Percentiles rank a stretch among this genome's conserved stretches.
These are phyloP conservation scores for Exophiala dermatitidis DNA, from an alignment of 2,329 filamentous ascomycete species.

Conservation along the genomic window DNA sequence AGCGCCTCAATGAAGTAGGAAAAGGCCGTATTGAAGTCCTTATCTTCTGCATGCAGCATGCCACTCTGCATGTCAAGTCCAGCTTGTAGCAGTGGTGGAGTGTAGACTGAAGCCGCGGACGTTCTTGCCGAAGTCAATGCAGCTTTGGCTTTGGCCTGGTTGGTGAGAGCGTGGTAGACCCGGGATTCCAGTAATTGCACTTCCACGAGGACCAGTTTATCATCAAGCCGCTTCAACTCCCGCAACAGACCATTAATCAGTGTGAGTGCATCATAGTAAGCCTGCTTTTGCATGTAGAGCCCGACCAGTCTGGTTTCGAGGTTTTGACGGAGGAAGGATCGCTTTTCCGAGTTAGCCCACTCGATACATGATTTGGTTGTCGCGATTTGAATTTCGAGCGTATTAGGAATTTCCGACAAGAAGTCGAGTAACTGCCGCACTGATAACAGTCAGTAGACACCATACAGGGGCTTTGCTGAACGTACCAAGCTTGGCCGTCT, in stretches of 20 bases:
- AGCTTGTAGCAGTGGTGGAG: slow-evolving; percentile 86
- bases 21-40: slow-evolving; percentile 97
- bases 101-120: slow-evolving; percentile 94
- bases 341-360: slow-evolving; percentile 67
- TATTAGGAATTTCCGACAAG: slow-evolving; percentile 88
- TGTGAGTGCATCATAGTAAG: slow-evolving; percentile 92
- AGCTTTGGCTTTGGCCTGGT: slow-evolving; percentile 90
- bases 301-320: slow-evolving; percentile 91
- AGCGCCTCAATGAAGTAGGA: slow-evolving; percentile 99
- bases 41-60: slow-evolving; percentile 96
- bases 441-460: slow-evolving; percentile 34
- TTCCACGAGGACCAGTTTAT: slow-evolving; percentile 96
- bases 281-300: slow-evolving; percentile 94
- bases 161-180: slow-evolving; percentile 95
- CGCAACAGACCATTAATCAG: slow-evolving; percentile 94
- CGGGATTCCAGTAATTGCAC: slow-evolving; percentile 95
- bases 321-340: slow-evolving; percentile 94
- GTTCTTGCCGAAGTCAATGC: slow-evolving; percentile 91
- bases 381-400: slow-evolving; percentile 84
- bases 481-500: slow-evolving; percentile 92
- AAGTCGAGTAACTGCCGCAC: slow-evolving; percentile 95
- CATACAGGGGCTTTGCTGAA: background rate
- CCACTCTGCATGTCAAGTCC: slow-evolving; percentile 98
- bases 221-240: slow-evolving; percentile 94
- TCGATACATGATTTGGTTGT: slow-evolving; percentile 99